Base-by-base conservation (phyloP, 1,284 basidiomycete genomes). In the Trametes sp. region DNA sequence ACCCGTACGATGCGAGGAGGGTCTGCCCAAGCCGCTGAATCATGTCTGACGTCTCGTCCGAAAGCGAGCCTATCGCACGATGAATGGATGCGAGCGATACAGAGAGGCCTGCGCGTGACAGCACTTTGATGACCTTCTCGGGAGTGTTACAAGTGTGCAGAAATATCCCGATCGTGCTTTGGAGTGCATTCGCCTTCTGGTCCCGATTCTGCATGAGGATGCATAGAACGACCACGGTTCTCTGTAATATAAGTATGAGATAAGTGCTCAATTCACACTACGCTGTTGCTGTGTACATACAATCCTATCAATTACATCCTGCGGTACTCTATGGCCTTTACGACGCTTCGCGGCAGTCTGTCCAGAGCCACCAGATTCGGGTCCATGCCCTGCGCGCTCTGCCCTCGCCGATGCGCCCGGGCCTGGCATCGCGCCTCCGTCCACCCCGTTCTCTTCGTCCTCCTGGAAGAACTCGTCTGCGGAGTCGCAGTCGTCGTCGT, bases 11-110 rank as follows among this genome's bases (percentile, higher is more conserved):
- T 6, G 63, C 63, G 11, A 65, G 46, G 4, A 72, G 59, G 2
- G 69, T 72, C 52, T 69, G 62, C 2, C 65, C 72, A 11, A 75
- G 64, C 13, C 57, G 38, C 2, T 57, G 36, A 5, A 75, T 26
- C 0, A 35, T 51, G 1, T 49, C 26, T 1, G 7, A 5, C 10
- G 71, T 53, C 23, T 72, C 60, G 2, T 29, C 26, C 2, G 74
- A 73, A 5, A 75, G 58, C 1, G 69, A 66, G 8, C 51, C 46
- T 24, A 73, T 64, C 0, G 67, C 65, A 9, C 48, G 42, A 42
- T 71, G 63, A 52, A 61, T 61, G 23, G 58, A 58, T 9, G 48
- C 21, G 5, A 31, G 52, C 14, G 54, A 57, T 38, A 62, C 59
- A 9, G 62, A 66, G 0, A 63, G 16, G 8, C 62, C 62, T 19